A percentile compares a stretch with the other conserved stretches of the same genome.
Conservation (phyloP, 192 early-diverging fungal species). For the Gamsiella multidivaricata region DNA sequence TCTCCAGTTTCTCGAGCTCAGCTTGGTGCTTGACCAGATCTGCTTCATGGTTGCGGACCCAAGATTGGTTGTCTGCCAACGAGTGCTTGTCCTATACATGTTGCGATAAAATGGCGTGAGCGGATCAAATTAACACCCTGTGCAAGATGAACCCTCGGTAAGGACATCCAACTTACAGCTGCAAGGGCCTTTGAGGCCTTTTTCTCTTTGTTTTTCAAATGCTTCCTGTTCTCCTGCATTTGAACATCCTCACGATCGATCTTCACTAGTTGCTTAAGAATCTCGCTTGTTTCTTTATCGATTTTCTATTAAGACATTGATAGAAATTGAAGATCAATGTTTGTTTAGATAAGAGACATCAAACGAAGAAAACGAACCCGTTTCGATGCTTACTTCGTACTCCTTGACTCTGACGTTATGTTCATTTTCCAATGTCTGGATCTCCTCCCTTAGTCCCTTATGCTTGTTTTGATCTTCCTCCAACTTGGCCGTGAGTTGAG, state of each 20-base stretch:
- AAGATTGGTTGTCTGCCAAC: conserved; percentile 69
- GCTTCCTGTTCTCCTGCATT: conserved; percentile 87
- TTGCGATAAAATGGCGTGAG: not conserved
- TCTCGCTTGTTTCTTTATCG: conserved; percentile 67
- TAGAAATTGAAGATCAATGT: not conserved
- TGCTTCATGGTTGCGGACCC: conserved; percentile 75
- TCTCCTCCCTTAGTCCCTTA: conserved; percentile 69
- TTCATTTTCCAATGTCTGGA: conserved; percentile 69
- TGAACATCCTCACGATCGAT: conserved; percentile 87
- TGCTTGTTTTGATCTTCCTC: conserved; percentile 72
- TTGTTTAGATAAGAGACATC: too few species aligned
- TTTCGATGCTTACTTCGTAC: conserved; percentile 64
- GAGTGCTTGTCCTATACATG: conserved; percentile 62
- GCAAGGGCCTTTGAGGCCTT: conserved; percentile 78
- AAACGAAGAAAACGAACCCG: not conserved
- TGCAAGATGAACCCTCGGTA: not conserved
- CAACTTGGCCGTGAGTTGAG: conserved; percentile 63
- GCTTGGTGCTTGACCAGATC: conserved; percentile 66
- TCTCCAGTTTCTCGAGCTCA: conserved; percentile 74
- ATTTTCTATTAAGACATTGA: conserved; percentile 36
- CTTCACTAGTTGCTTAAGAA: conserved; percentile 67
- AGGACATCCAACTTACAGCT: conserved; percentile 51
- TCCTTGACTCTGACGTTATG: conserved; percentile 68
- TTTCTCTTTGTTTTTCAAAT: conserved; percentile 81
- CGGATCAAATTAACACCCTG: not conserved